Base-by-base conservation (phyloP, 2,329 filamentous ascomycete genomes). In the Ceratocystis cacaofunesta region DNA sequence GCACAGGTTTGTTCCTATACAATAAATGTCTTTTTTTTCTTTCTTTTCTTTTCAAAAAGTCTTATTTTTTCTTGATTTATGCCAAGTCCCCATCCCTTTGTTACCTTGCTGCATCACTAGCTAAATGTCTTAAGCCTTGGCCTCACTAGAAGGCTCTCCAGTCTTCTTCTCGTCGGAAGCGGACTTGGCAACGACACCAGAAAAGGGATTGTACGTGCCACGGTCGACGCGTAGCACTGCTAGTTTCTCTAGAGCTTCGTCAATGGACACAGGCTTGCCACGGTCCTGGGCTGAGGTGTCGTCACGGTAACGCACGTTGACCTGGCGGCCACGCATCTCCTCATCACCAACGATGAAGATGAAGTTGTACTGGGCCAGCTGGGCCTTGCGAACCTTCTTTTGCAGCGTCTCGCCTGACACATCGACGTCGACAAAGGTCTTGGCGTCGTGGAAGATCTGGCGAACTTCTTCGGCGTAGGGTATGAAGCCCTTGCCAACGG, bases 361-460 rank as follows among this genome's bases (percentile, higher is more conserved):
- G 75, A 88, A 91, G 78, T 92, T 92, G 78, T 92, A 92, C 75
- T 91, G 86, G 63, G 86, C 80, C 71, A 92, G 75, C 76, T 94
- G 89, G 15, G 85, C 89, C 65, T 83, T 91, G 70, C 89, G 86
- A 70, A 94, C 90, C 84, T 94, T 94, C 83, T 94, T 92, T 75
- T 90, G 86, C 77, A 94, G 84, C 5, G 89, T 94, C 76, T 92
- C 90, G 71, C 87, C 85, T 70, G 65, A 68, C 65, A 76, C 68
- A 65, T 77, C 76, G 50, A 84, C 83, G 71, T 87, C 74, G 66
- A 84, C 85, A 75, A 85, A 88, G 75, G 92, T 83, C 61, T 80
- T 80, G 74, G 86, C 80, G 68, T 81, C 79, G 72, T 86, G 83
- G 77, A 92, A 86, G 68, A 86, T 78, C 67, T 76, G 75, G 71